Conservation (phyloP, 768 basidiomycete species). For the Podaxis sp. region DNA sequence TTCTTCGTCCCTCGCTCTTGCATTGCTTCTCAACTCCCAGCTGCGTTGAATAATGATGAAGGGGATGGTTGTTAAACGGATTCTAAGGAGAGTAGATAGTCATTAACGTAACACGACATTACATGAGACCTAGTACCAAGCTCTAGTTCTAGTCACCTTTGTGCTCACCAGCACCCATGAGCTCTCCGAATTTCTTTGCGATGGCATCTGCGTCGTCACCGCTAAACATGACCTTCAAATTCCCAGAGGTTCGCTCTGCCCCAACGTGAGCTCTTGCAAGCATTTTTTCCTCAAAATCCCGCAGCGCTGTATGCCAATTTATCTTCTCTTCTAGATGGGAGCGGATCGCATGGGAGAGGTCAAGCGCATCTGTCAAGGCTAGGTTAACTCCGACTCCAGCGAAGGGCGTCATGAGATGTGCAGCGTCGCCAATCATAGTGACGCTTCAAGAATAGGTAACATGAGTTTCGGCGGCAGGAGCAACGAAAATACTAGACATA, state of each 20-base stretch:
- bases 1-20: constrained; percentile 28
- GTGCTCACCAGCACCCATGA: background rate
- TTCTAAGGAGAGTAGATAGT: background rate
- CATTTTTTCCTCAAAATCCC: constrained; percentile 11
- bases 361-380: constrained; percentile 22
- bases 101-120: background rate
- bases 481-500: background rate
- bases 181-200: background rate
- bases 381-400: constrained; percentile 25
- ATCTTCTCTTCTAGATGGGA: constrained; percentile 1
- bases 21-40: constrained; percentile 25
- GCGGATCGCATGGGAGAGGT: constrained; percentile 16
- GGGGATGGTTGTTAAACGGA: constrained; percentile 23
- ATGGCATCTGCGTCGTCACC: background rate
- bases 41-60: constrained; percentile 23
- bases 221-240: background rate
- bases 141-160: background rate
- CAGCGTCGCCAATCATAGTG: constrained; percentile 26
- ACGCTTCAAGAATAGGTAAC: constrained; percentile 8
- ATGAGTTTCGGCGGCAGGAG: background rate
- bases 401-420: constrained; percentile 27
- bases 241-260: background rate
- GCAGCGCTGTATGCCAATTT: background rate
- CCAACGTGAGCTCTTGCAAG: background rate
- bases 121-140: background rate